Conservation (phyloP, 192 early-diverging fungal species). For the Coemansia sp. region DNA sequence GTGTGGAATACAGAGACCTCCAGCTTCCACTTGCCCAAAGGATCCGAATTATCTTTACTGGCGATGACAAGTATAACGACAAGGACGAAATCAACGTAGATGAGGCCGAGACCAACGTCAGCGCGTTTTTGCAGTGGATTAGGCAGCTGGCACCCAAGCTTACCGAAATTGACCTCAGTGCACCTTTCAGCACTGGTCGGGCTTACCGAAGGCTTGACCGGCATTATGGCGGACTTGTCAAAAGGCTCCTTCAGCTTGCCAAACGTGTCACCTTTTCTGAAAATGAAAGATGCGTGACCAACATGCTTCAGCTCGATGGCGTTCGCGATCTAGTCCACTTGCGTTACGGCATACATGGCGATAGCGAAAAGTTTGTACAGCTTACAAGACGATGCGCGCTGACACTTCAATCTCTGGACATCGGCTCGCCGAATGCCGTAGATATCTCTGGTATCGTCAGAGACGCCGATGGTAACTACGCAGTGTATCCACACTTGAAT, state of each 20-base stretch:
- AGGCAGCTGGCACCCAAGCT: too few relatives aligned
- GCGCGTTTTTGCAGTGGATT: too few relatives aligned
- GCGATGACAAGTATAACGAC: not conserved
- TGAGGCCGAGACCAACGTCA: too few relatives aligned
- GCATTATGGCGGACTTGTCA: not conserved
- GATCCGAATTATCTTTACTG: too few relatives aligned
- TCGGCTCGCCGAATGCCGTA: too few relatives aligned
- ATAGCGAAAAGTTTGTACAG: not conserved
- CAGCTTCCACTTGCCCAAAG: too few relatives aligned
- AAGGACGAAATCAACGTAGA: too few relatives aligned
- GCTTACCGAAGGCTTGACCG: not conserved
- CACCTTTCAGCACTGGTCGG: too few relatives aligned
- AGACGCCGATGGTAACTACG: not conserved
- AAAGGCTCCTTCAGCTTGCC: not conserved
- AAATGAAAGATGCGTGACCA: not conserved
- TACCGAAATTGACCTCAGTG: too few relatives aligned
- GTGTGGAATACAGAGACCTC: too few relatives aligned
- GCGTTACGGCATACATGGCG: not conserved
- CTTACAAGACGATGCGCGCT: not conserved
- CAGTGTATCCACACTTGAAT: not conserved
- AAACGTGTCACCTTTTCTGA: not conserved
- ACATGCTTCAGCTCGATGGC: not conserved
- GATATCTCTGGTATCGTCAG: not conserved
- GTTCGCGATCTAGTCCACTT: not conserved
- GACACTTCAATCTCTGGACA: not conserved